These are phyloP conservation scores for Pseudopithomyces chartarum DNA, from an alignment of 2,329 filamentous ascomycete genomes.

Conservation along the genomic window DNA sequence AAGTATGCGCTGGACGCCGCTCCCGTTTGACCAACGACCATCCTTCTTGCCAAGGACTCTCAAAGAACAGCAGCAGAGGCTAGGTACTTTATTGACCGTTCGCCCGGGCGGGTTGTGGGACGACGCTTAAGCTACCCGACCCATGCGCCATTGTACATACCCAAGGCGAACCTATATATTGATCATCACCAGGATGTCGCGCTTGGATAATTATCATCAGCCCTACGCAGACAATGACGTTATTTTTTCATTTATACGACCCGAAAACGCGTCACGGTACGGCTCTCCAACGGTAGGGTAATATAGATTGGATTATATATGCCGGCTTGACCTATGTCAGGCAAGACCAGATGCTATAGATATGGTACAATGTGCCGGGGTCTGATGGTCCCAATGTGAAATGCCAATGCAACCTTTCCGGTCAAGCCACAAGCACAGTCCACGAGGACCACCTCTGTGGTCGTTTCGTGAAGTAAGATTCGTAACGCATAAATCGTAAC, in stretches of 20 bases:
- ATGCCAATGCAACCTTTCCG: neutral
- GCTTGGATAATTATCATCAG: neutral
- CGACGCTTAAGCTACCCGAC: too few species aligned
- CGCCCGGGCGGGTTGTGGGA: too few species aligned
- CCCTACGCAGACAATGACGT: neutral
- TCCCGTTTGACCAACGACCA: too few species aligned
- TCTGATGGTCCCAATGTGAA: neutral
- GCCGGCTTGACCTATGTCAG: conserved; percentile 19
- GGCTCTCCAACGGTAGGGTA: neutral
- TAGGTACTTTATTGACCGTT: too few species aligned
- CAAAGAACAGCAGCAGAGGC: too few species aligned
- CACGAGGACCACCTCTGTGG: neutral
- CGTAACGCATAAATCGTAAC: conserved; percentile 24
- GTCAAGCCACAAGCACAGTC: too few species aligned
- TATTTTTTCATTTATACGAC: neutral
- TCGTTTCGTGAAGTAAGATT: neutral
- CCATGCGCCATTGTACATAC: conserved; percentile 5
- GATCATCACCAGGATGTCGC: conserved; percentile 1
- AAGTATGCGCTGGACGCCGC: too few species aligned
- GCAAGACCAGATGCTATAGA: neutral
- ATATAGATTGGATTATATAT: conserved; percentile 5
- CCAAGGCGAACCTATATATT: conserved; percentile 1
- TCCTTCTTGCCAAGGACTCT: too few species aligned
- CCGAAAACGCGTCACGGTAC: neutral
- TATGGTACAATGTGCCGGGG: neutral